phyloP scores from a whole-genome alignment of 2,329 filamentous ascomycete species.

The Ilyonectria mors-panacis region DNA sequence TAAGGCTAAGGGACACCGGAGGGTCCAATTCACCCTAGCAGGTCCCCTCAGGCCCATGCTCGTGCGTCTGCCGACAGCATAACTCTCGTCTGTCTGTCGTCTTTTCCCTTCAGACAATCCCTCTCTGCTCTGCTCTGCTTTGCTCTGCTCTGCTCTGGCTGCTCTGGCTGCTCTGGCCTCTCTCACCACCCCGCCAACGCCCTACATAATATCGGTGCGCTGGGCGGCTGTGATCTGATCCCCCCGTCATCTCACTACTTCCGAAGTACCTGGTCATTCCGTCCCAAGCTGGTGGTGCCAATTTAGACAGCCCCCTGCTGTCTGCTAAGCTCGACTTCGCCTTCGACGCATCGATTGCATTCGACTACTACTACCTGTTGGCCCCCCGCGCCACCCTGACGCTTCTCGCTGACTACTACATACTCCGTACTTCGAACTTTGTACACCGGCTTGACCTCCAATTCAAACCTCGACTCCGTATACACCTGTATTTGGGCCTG shows the following conservation, averaged over 20 bases:
- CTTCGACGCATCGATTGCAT: conserved; percentile 29
- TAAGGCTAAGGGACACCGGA: conserved; percentile 30
- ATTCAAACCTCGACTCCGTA: conserved; percentile 24
- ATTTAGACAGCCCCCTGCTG: conserved; percentile 26
- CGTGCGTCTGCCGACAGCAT: conserved; percentile 26
- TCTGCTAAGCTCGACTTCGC: conserved; percentile 21
- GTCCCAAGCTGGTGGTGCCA: conserved; percentile 30
- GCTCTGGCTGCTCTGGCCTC: background rate
- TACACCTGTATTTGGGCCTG: conserved; percentile 17
- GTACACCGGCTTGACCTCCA: conserved; percentile 22
- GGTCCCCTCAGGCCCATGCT: conserved; percentile 16
- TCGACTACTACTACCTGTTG: conserved; percentile 22
- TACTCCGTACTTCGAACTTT: conserved; percentile 14
- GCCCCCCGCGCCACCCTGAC: conserved; percentile 31
- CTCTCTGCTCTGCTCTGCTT: conserved; percentile 2
- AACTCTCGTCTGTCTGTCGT: conserved; percentile 18
- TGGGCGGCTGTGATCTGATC: conserved; percentile 25
- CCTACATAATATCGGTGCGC: conserved; percentile 17
- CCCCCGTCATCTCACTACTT: conserved; percentile 12
- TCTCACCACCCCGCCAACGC: conserved; percentile 13
- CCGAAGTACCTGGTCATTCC: conserved; percentile 20
- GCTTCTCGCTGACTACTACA: conserved; percentile 22
- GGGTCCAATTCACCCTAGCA: conserved; percentile 35
- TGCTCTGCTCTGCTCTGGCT: conserved; percentile 3
- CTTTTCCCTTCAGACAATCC: conserved; percentile 3